These are phyloP conservation scores for Arbutus unedo DNA, from an alignment of 148 eudicot species.

Conservation along the genomic window DNA sequence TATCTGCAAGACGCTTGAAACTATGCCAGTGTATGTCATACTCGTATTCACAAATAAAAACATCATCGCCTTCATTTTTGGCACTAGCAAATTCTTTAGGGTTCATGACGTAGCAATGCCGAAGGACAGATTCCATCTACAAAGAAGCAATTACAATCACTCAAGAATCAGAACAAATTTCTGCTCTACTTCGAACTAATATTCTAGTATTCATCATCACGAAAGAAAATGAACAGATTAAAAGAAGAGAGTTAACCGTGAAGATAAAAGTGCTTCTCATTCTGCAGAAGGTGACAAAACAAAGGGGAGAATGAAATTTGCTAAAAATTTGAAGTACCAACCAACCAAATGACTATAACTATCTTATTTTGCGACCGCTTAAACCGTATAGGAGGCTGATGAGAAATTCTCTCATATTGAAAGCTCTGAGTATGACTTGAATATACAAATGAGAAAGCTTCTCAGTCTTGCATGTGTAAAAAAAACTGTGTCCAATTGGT, in stretches of 20 bases:
- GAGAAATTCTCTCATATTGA: not conserved
- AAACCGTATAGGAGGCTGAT: not conserved
- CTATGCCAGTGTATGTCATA: slow-evolving; percentile 86
- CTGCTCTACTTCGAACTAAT: not conserved
- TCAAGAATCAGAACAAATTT: not conserved
- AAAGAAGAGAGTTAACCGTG: not conserved
- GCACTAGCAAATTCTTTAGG: slow-evolving; percentile 78
- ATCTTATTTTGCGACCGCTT: not conserved
- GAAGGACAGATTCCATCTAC: slow-evolving; percentile 89
- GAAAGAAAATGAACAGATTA: not conserved
- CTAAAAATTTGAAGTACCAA: not conserved
- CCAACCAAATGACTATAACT: not conserved
- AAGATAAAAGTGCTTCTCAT: not conserved
- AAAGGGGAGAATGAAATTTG: not conserved
- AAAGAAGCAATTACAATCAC: slow-evolving; percentile 16
- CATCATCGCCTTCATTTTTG: slow-evolving; percentile 85
- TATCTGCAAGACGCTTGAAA: slow-evolving; percentile 89
- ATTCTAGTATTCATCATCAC: not conserved
- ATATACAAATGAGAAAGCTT: not conserved
- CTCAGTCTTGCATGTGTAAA: not conserved
- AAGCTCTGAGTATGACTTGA: not conserved
- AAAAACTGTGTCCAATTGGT: not conserved
- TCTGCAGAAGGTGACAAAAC: not conserved
- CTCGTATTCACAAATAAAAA: slow-evolving; percentile 90
- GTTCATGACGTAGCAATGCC: slow-evolving; percentile 82